Evolutionary conservation across 1,284 basidiomycete genomes (phyloP), one percentile per base, ranked within the genome.

Genomic region (Phellopilus nigrolimitatus): DNA sequence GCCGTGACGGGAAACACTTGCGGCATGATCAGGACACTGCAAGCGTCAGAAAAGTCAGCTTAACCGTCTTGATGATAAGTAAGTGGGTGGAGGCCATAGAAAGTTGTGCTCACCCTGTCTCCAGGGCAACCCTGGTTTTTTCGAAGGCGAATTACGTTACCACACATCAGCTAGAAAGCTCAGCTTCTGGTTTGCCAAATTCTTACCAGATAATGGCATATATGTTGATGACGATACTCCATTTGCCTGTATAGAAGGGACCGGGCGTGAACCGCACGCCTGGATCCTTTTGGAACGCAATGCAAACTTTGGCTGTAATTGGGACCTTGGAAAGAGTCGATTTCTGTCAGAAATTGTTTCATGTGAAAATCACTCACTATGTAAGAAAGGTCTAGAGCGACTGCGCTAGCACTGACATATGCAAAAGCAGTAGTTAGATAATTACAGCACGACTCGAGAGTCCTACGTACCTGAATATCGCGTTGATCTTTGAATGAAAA

Each of bases 1-100:
- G 55, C 50, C 19, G 52, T 59, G 2, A 60, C 55, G 6, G 59
- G 59, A 25, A 52, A 54, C 6, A 60, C 56, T 51, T 60, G 59
- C 3, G 59, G 59, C 59, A 60, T 60, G 34, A 59, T 57, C 28
- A 60, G 39, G 21, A 60, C 53, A 2, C 57, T 59, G 25, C n/a
- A n/a, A n/a, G n/a, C n/a, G n/a, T 1, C 15, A 22, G 9, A n/a
- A 19, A 6, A 37, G n/a, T n/a, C n/a, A n/a, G n/a, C n/a, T n/a
- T n/a, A n/a, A n/a, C n/a, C n/a, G n/a, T n/a, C n/a, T n/a, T n/a
- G n/a, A n/a, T n/a, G n/a, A n/a, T n/a, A n/a, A n/a, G n/a, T n/a
- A n/a, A n/a, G n/a, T n/a, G n/a, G n/a, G n/a, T n/a, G n/a, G n/a
- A n/a, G n/a, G n/a, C n/a, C 41, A 24, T 17, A 15, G n/a, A n/a